A percentile compares a stretch with the other conserved stretches of the same genome.
These are phyloP conservation scores for Hypoxylon sp. DNA, from an alignment of 2,329 filamentous ascomycete species.

Conservation along the genomic window DNA sequence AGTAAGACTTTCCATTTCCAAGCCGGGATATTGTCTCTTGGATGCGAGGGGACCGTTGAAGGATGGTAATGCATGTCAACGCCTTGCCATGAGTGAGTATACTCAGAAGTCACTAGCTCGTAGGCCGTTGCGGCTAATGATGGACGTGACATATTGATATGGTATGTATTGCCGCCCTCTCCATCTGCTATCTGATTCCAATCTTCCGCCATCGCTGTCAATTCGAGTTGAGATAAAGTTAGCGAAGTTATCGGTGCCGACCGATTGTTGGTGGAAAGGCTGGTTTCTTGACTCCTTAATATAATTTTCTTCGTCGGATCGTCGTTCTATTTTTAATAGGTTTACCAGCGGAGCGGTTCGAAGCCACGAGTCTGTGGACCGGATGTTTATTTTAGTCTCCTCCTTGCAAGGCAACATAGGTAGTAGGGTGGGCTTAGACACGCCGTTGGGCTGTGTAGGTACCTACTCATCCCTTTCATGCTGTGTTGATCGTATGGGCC, in stretches of 20 bases:
- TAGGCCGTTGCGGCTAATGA: neutral
- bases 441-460: neutral
- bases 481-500: neutral
- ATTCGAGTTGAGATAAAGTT: neutral
- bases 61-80: slow-evolving; percentile 1
- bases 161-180: neutral
- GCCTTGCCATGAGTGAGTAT: neutral
- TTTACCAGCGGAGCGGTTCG: neutral
- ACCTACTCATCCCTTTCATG: neutral
- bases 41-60: neutral
- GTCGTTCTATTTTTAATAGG: neutral
- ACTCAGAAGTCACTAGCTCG: neutral
- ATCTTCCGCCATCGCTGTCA: neutral
- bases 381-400: neutral
- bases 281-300: neutral
- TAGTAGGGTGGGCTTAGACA: neutral
- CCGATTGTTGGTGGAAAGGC: neutral
- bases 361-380: neutral
- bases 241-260: neutral
- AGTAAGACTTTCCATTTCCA: slow-evolving; percentile 47
- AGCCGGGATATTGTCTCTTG: slow-evolving; percentile 30
- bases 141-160: neutral
- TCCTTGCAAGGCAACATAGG: neutral
- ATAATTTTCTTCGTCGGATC: neutral
- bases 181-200: neutral